Percentiles rank a stretch among this genome's conserved stretches.
These are phyloP conservation scores for Daldinia grandis DNA, from an alignment of 495 filamentous ascomycete genomes.

Conservation along the genomic window DNA sequence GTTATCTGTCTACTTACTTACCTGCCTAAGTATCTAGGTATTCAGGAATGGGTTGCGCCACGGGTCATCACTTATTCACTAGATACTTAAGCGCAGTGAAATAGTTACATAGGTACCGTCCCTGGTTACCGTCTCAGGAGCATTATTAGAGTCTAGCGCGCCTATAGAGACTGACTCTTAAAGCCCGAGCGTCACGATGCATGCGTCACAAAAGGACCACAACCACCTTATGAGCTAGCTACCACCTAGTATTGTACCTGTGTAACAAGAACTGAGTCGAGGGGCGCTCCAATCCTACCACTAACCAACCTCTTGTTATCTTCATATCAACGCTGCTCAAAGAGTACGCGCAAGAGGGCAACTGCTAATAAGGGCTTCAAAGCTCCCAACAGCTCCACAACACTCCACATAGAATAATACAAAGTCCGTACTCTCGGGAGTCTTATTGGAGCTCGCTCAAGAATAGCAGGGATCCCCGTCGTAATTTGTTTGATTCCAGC, in stretches of 20 bases:
- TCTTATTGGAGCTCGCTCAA: conserved; percentile 29
- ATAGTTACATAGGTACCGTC: not conserved
- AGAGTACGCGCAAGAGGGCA: conserved; percentile 1
- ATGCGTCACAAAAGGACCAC: conserved; percentile 14
- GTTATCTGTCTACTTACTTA: conserved; percentile 2
- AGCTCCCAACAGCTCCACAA: conserved; percentile 34
- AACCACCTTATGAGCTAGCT: conserved; percentile 15
- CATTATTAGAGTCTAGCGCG: conserved; percentile 12
- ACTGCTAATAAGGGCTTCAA: conserved; percentile 12
- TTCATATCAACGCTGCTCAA: conserved; percentile 3
- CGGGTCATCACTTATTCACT: conserved; percentile 6
- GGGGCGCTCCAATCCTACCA: conserved; percentile 1
- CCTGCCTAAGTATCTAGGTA: not conserved
- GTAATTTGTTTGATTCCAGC: conserved; percentile 22
- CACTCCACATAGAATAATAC: conserved; percentile 30
- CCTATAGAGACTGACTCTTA: conserved; percentile 26
- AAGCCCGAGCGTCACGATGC: conserved; percentile 21
- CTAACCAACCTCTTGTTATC: not conserved
- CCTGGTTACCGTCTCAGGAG: not conserved
- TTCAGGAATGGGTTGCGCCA: conserved; percentile 16
- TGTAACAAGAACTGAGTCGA: conserved; percentile 18
- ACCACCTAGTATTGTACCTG: conserved; percentile 12
- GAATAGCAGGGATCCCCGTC: conserved; percentile 24
- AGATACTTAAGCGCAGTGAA: not conserved
- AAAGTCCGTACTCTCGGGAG: conserved; percentile 30